Evolutionary conservation across 192 early-diverging fungal species (phyloP).

Genomic region (Gryganskiella cystojenkinii): DNA sequence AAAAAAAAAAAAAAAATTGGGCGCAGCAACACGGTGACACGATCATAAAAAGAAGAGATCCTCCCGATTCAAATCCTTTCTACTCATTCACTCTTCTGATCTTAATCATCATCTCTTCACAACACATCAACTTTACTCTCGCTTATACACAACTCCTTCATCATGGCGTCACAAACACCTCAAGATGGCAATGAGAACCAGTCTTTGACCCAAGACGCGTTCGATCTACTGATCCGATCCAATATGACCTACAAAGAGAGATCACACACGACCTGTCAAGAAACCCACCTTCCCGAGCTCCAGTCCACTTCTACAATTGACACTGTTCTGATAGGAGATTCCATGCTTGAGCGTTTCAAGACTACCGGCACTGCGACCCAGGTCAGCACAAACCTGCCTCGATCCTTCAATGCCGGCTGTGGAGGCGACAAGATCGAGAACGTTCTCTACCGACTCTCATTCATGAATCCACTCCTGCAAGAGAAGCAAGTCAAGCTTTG

Average conservation of each 20-base stretch:
- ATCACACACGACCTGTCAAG: conserved; percentile 4
- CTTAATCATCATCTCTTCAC: no score
- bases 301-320: background rate
- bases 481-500: conserved; percentile 8
- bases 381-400: background rate
- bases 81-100: background rate
- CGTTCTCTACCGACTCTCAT: conserved; percentile 12
- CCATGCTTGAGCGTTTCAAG: conserved; percentile 25
- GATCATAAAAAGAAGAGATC: no score
- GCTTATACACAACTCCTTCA: no score
- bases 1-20: no score
- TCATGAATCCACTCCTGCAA: conserved; percentile 10
- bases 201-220: background rate
- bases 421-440: conserved; percentile 31
- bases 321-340: conserved; percentile 10
- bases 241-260: conserved; percentile 15
- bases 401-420: conserved; percentile 19
- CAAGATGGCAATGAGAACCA: conserved; percentile 13
- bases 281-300: conserved; percentile 7
- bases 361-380: conserved; percentile 11
- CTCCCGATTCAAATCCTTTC: no score
- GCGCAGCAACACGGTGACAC: no score
- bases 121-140: no score
- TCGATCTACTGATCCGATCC: background rate
- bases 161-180: no score